These are phyloP conservation scores for Senna tora DNA, from an alignment of 306 rosid species.

Conservation along the genomic window DNA sequence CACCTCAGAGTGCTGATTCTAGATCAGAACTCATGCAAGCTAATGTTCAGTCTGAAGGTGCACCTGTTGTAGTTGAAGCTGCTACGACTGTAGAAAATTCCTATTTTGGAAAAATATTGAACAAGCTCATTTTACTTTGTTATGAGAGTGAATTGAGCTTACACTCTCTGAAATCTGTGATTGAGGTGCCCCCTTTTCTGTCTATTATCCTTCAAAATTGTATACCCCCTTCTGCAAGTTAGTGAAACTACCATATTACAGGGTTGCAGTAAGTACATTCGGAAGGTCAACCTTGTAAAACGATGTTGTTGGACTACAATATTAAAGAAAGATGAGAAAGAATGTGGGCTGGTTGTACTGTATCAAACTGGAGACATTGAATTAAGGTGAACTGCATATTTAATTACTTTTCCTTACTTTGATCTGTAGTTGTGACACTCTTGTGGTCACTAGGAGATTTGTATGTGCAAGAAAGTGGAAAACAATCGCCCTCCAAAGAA, in stretches of 20 bases:
- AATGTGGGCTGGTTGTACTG: constrained; percentile 58
- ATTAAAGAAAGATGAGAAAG: constrained; percentile 67
- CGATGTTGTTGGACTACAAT: constrained; percentile 78
- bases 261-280: constrained; percentile 62
- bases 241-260: constrained; percentile 41
- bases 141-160: constrained; percentile 67
- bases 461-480: constrained; percentile 13
- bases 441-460: constrained; percentile 4
- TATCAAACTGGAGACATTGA: constrained; percentile 80
- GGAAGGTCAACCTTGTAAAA: constrained; percentile 61
- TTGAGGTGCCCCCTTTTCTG: constrained; percentile 58
- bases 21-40: constrained; percentile 40
- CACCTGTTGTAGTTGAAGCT: constrained; percentile 49
- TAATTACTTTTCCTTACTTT: constrained; percentile 29
- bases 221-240: constrained; percentile 37
- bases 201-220: constrained; percentile 34
- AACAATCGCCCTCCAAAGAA: background rate
- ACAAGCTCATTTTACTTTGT: constrained; percentile 63
- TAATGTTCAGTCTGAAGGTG: constrained; percentile 47
- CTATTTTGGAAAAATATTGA: constrained; percentile 41
- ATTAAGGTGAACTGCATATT: constrained; percentile 64
- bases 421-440: constrained; percentile 4
- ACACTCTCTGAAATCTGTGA: constrained; percentile 56
- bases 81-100: constrained; percentile 44
- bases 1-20: constrained; percentile 45